Conservation (phyloP, 345 rosid genomes). For the Dovyalis caffra region DNA sequence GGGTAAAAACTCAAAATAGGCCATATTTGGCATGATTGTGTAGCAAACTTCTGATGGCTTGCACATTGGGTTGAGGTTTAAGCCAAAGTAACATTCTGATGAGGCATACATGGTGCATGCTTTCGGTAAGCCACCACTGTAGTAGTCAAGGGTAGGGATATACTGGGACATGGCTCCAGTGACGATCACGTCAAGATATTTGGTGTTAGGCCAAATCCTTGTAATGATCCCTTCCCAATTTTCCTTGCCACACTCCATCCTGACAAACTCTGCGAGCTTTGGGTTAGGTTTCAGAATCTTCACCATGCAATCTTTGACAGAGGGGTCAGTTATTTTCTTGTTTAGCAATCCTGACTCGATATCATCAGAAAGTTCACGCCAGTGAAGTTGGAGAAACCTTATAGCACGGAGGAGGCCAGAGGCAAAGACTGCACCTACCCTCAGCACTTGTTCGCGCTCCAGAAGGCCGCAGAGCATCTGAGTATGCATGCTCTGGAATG, state of each 20-base stretch:
- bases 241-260: constrained; percentile 24
- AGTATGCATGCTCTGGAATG: constrained; percentile 46
- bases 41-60: constrained; percentile 43
- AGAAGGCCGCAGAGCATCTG: constrained; percentile 43
- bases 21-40: constrained; percentile 51
- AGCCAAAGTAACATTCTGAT: constrained; percentile 43
- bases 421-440: constrained; percentile 43
- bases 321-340: constrained; percentile 28
- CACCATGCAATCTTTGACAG: constrained; percentile 18
- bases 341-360: constrained; percentile 32
- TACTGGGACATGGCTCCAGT: constrained; percentile 51
- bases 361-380: constrained; percentile 32
- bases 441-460: constrained; percentile 34
- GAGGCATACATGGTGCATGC: constrained; percentile 51
- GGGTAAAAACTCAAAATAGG: constrained; percentile 42
- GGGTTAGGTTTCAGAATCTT: constrained; percentile 29
- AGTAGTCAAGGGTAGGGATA: constrained; percentile 41
- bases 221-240: constrained; percentile 38
- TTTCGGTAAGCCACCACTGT: constrained; percentile 32
- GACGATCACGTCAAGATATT: constrained; percentile 41
- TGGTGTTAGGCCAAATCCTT: constrained; percentile 44
- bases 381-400: constrained; percentile 37
- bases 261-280: constrained; percentile 29
- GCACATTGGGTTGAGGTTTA: constrained; percentile 38
- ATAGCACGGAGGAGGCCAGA: constrained; percentile 46